Percentiles rank a stretch among this genome's conserved stretches.
These are phyloP conservation scores for Trichoderma gracile DNA, from an alignment of 2,329 filamentous ascomycete species.

Conservation along the genomic window DNA sequence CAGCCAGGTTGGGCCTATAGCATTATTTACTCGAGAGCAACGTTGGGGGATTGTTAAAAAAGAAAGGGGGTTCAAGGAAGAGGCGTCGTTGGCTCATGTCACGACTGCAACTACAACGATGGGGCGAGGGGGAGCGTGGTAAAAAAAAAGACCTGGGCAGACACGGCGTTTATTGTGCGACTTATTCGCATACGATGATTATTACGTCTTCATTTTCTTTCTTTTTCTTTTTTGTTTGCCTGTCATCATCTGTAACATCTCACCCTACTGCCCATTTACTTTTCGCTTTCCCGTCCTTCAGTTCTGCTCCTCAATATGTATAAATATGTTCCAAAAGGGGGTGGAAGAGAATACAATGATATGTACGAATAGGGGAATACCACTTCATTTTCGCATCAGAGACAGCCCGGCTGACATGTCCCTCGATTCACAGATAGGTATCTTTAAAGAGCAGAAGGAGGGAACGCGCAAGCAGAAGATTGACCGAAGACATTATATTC, in stretches of 20 bases:
- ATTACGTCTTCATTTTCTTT: background rate
- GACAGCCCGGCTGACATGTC: background rate
- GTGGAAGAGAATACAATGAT: background rate
- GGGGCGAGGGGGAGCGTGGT: background rate
- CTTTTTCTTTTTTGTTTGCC: background rate
- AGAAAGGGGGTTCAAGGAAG: background rate
- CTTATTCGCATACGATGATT: background rate
- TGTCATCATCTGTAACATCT: background rate
- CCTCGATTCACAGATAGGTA: background rate
- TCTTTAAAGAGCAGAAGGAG: background rate
- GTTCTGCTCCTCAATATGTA: background rate
- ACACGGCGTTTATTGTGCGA: constrained; percentile 4
- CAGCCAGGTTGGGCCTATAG: too few species aligned
- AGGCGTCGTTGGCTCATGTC: constrained; percentile 19
- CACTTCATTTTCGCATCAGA: background rate
- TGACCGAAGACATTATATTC: background rate
- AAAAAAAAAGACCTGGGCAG: constrained; percentile 10
- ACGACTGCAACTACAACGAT: background rate
- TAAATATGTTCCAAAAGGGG: background rate
- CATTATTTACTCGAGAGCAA: too few species aligned
- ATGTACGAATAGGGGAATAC: constrained; percentile 22
- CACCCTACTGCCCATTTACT: too few species aligned
- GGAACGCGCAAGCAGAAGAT: background rate
- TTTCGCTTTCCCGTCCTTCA: too few species aligned
- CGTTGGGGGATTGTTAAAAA: too few species aligned